These are phyloP conservation scores for Ophiostoma montium DNA, from an alignment of 2,329 filamentous ascomycete species.

Conservation along the genomic window DNA sequence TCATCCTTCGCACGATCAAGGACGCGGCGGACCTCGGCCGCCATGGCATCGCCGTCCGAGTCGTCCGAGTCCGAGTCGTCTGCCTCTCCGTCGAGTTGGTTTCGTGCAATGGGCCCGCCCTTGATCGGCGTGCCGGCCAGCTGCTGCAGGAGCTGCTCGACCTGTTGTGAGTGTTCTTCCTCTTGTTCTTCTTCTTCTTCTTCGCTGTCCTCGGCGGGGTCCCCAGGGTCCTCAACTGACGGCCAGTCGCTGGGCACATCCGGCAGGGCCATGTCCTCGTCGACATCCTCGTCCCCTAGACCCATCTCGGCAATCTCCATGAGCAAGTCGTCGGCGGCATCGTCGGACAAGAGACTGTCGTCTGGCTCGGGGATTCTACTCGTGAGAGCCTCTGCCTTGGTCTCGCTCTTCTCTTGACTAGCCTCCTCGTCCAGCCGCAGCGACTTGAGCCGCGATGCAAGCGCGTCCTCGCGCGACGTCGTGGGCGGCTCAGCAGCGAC, in stretches of 20 bases:
- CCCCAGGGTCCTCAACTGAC: conserved; percentile 16
- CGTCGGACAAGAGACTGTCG: conserved; percentile 30
- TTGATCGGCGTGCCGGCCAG: conserved; percentile 15
- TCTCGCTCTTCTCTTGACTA: not conserved
- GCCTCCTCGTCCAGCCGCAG: conserved; percentile 27
- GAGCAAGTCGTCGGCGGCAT: conserved; percentile 39
- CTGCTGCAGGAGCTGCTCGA: conserved; percentile 21
- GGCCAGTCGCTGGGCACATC: conserved; percentile 20
- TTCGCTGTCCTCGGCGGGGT: conserved; percentile 5
- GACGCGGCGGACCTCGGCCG: conserved; percentile 27
- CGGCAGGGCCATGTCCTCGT: conserved; percentile 30
- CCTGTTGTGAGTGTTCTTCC: conserved; percentile 20
- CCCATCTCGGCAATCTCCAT: conserved; percentile 22
- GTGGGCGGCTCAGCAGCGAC: conserved; percentile 15
- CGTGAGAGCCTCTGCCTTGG: not conserved
- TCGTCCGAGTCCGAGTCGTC: conserved; percentile 19
- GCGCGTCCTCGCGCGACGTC: conserved; percentile 35
- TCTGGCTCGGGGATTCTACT: conserved; percentile 3
- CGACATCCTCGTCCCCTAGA: conserved; percentile 8
- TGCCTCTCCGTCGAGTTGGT: not conserved
- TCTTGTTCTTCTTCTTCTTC: conserved; percentile 14
- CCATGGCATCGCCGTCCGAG: conserved; percentile 38
- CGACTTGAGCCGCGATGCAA: conserved; percentile 36
- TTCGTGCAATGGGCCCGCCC: not conserved
- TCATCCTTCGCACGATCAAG: conserved; percentile 34